Conservation (phyloP, 305 asterid species). For the Fraxinus sp. region DNA sequence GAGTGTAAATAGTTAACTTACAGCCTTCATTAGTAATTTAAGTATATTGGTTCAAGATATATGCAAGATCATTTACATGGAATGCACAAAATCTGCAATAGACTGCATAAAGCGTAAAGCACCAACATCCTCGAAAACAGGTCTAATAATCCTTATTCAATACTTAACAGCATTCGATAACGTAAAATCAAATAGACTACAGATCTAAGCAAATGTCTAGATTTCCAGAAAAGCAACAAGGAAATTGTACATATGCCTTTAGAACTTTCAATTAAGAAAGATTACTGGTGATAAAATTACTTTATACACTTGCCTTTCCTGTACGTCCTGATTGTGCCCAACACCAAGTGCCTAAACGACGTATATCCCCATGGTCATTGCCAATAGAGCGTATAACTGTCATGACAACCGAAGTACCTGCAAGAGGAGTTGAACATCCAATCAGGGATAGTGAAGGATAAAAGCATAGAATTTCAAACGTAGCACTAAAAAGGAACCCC, state of each 20-base stretch:
- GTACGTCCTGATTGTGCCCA: slow-evolving; percentile 86
- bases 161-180: neutral
- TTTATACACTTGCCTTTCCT: slow-evolving; percentile 71
- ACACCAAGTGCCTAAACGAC: slow-evolving; percentile 83
- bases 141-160: neutral
- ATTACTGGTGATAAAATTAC: slow-evolving; percentile 6
- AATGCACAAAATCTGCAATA: neutral
- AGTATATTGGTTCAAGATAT: neutral
- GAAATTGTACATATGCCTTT: slow-evolving; percentile 19
- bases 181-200: neutral
- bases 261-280: slow-evolving; percentile 1
- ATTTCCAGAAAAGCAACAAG: neutral
- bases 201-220: neutral
- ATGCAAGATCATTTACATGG: slow-evolving; percentile 1
- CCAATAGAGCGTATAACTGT: slow-evolving; percentile 89
- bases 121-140: neutral
- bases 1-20: neutral
- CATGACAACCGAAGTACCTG: slow-evolving; percentile 95
- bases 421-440: slow-evolving; percentile 21
- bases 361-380: slow-evolving; percentile 78
- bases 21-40: slow-evolving; percentile 9
- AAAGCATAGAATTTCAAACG: neutral
- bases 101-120: neutral
- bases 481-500: neutral
- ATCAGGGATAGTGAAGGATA: slow-evolving; percentile 4